Conservation (phyloP, 1,139 yeast genomes). For the Pichia sp. region DNA sequence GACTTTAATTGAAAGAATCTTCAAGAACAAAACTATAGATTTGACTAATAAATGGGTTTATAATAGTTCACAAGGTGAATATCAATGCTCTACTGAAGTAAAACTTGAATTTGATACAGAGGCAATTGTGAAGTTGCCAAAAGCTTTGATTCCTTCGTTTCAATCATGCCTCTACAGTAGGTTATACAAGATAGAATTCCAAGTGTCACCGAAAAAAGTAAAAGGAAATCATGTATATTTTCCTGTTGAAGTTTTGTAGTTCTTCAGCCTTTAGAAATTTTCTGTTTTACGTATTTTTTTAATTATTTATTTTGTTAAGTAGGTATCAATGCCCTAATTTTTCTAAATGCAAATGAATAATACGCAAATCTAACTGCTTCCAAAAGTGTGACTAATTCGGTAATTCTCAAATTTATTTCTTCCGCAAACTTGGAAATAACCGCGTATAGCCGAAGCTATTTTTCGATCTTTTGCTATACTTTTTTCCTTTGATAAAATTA, state of each 20-base stretch:
- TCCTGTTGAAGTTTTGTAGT: too few relatives aligned
- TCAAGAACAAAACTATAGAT: slow-evolving; percentile 1
- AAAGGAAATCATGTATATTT: neutral
- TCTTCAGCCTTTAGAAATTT: neutral
- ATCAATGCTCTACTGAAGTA: neutral
- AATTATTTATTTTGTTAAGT: neutral
- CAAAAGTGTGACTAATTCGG: too few relatives aligned
- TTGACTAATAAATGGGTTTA: slow-evolving; percentile 2
- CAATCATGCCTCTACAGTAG: slow-evolving; percentile 11
- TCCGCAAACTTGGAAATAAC: too few relatives aligned
- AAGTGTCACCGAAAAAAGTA: neutral
- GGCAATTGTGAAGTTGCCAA: slow-evolving; percentile 1
- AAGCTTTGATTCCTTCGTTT: slow-evolving; percentile 9
- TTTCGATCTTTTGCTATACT: too few relatives aligned
- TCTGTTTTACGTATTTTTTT: neutral
- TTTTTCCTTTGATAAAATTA: too few relatives aligned
- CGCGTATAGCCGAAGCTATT: too few relatives aligned
- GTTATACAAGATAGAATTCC: slow-evolving; percentile 6
- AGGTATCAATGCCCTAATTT: neutral
- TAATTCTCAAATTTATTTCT: too few relatives aligned
- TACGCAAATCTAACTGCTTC: too few relatives aligned
- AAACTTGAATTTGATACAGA: slow-evolving; percentile 2
- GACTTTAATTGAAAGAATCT: slow-evolving; percentile 2
- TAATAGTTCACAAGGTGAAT: neutral
- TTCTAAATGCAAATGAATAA: too few relatives aligned